Base-by-base conservation (phyloP, 495 filamentous ascomycete genomes). In the Zalerion maritima region DNA sequence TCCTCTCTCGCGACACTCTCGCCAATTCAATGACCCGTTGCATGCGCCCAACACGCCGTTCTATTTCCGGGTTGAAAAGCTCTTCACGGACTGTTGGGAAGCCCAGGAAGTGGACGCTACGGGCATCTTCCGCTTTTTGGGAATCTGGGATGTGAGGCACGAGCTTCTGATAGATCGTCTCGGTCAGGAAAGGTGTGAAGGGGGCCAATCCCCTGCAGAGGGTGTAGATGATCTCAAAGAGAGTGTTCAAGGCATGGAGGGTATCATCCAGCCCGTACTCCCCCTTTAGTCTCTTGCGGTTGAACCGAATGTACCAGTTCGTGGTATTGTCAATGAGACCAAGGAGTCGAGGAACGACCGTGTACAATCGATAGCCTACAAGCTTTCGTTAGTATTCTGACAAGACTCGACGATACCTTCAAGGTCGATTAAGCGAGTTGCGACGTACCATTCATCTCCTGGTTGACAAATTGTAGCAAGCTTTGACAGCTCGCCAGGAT, bases 231-330 rank as follows among this genome's bases (percentile, higher is more conserved):
- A 94, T 82, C 58, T 94, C 87, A 41, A 93, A 96, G n/a, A 97
- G 73, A 5, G 89, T 89, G 52, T 94, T 92, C 30, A 97, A 62
- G 6, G 89, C 89, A 50, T 92, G 81, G 31, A 75, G 54, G 15
- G 89, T 96, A 43, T 96, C 89, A 24, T 91, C 71, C 8, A 80
- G 51, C 9, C 87, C 87, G 44, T 78, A 73, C 53, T 91, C 86
- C 32, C 89, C 89, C 73, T 96, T 97, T 31, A 97, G 62, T 12
- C 89, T 77, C 51, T 83, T 84, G 18, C 89, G 73, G 62, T 97
- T 97, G 64, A 96, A 94, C n/a, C 87, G 73, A 48, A 97, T 97
- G 53, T 97, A 97, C 91, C 91, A 97, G 56, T 97, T 97, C 2
- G 89, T 96, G 4, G 81, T 81, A 54, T 89, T 85, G 47, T 97